Base-by-base conservation (phyloP, 2,329 filamentous ascomycete species). In the Septoria petroselini region DNA sequence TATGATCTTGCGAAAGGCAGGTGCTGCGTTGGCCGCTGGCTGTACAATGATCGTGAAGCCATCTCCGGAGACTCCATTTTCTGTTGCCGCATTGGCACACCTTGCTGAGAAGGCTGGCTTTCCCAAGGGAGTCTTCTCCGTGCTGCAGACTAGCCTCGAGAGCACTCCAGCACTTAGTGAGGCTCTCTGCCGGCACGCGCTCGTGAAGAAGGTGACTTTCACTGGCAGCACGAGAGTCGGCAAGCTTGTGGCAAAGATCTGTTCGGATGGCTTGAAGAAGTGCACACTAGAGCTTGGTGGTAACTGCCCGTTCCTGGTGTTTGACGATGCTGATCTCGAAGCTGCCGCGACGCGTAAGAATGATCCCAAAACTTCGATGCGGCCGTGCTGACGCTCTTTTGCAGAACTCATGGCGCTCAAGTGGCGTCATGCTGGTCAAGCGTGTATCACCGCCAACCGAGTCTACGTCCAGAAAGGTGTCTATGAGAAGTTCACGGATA, bases 21-120 rank as follows among this genome's bases (percentile, higher is more conserved):
- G 79, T 40, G 82, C 84, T 5, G 84, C 84, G 1, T 68, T 88
- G 31, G 85, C 85, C 1, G 84, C 84, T 2, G 85, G 85, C 1
- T 88, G 84, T 63, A 83, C 84, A 1, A 87, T 91, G 81, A 75
- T 91, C 23, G 71, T 77, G 31, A 88, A 88, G 69, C 83, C 85
- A 2, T 84, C 81, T 3, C 84, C 84, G 0, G 84, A 88, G 65
- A 83, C 80, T 1, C 80, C 81, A 0, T 71, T 83, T 27, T 78
- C 77, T 1, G 75, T 78, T 0, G 65, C 83, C 12, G 72, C 75
- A 2, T 63, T 83, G n/a, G 80, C 73, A 7, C 63, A 74, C 62
- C 66, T 84, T 25, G 79, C 80, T 8, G 67, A 71, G 39, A 68
- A 75, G 38, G 79, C 79, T 3, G 79, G 79, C 1, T 79, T 84